These are phyloP conservation scores for Colletotrichum sp. DNA, from an alignment of 2,329 filamentous ascomycete genomes.

Conservation along the genomic window DNA sequence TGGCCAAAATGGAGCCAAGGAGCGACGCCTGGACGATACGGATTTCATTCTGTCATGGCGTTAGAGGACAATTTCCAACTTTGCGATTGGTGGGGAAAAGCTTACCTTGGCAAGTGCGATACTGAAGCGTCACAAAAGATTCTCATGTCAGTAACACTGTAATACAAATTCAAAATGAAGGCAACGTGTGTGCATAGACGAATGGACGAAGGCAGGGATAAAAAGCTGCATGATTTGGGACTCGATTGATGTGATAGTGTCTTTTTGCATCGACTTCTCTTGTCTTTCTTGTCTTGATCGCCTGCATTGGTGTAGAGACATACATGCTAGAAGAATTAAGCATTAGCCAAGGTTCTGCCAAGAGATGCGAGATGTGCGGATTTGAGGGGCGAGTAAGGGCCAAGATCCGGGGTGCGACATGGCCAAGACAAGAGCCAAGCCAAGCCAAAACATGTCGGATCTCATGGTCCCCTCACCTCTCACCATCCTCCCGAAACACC, in stretches of 20 bases:
- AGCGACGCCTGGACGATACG: constrained; percentile 91
- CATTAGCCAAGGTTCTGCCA: constrained; percentile 17
- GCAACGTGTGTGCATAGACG: constrained; percentile 22
- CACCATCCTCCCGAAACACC: not conserved
- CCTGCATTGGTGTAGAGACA: constrained; percentile 43
- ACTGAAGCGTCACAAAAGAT: constrained; percentile 46
- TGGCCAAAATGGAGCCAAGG: constrained; percentile 87
- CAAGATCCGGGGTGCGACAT: constrained; percentile 10
- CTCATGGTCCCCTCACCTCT: constrained; percentile 4
- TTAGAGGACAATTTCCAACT: not conserved
- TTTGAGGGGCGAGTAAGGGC: not conserved
- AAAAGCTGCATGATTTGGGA: constrained; percentile 38
- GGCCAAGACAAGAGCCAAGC: constrained; percentile 14
- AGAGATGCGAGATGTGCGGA: not conserved
- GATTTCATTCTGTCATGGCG: constrained; percentile 69
- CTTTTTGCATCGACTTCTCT: constrained; percentile 36
- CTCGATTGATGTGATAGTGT: constrained; percentile 56
- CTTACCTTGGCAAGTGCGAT: constrained; percentile 75
- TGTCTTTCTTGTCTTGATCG: constrained; percentile 29
- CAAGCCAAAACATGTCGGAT: not conserved
- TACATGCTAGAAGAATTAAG: constrained; percentile 51
- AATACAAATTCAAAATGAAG: constrained; percentile 22
- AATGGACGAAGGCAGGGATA: not conserved
- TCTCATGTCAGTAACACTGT: constrained; percentile 34
- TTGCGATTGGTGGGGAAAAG: not conserved